Base-by-base conservation (phyloP, 345 rosid species). In the Litchi chinensis region DNA sequence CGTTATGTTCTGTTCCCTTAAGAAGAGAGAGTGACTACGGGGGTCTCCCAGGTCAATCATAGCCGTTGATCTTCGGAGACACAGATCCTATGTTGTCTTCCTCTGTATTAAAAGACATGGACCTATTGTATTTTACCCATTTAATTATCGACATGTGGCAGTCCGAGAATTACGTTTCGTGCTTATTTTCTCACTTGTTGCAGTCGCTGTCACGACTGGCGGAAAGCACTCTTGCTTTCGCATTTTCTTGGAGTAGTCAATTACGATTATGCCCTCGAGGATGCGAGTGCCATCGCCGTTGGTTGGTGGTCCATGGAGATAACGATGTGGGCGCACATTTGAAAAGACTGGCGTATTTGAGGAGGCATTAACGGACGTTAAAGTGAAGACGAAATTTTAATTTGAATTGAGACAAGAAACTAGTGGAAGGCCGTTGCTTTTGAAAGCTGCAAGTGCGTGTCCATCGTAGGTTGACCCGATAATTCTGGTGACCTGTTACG, bases 341-440 rank as follows among this genome's bases (percentile, higher is more conserved):
- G 18, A 2, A 7, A 48, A 1, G 57, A 57, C 0, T 8, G 41
- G 43, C 56, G 39, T 21, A 21, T 40, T 40, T 39, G 3, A 37
- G 13, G 54, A 67, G 15, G 24, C 9, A 5, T 5, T 4, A 39
- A 16, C 11, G 11, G 79, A 68, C 57, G 43, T 54, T 9, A 12
- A 10, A 54, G 41, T 56, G 57, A 40, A 56, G 73, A 76, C 79
- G 41, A 54, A 68, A 40, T 60, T 60, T 21, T 13, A 28, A 46
- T 26, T 26, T 37, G n/a, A 16, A 32, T 26, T 1, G 6, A n/a
- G 18, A 64, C 24, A 24, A 63, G 24, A 22, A 15, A 28, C 13
- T n/a, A 4, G 10, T 24, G 56, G 37, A 19, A 19, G 16, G 24
- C 7, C 8, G 70, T 39, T 11, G 2, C 43, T 65, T 11, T 5